Evolutionary conservation across 805 yeast species (phyloP), one percentile per base, ranked within the genome.

Genomic region (Monosporozyma unispora): DNA sequence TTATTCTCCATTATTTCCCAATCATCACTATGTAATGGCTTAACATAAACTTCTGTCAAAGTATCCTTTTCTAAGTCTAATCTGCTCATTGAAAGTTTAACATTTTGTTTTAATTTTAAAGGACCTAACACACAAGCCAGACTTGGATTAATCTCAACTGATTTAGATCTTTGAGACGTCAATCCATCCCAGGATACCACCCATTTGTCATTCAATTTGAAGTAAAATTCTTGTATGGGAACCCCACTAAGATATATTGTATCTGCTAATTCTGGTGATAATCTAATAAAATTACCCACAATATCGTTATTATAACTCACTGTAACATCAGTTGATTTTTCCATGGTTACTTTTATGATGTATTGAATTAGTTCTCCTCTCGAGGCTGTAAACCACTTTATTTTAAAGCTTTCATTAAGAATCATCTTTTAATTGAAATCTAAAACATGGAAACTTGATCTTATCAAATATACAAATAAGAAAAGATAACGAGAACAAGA

Each of bases 1-100:
- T 91, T 86, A 2, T 84, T 66, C 60, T 90, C 96, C 2, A 89
- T 85, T 25, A 87, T 70, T 55, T 90, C 97, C 97, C 97, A 91
- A 61, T 91, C 99, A 4, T 83, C 75, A 1, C 81, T 65, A 0
- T 87, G 74, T 18, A 77, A 67, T 0, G 98, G 98, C 58, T 87
- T 96, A 42, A 91, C 73, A 58, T 78, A 81, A 2, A 90, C 81
- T 3, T 80, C 78, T 5, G 73, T 70, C 0, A 88, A 79, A 14
- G 47, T 45, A 7, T 33, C 45, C 4, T 44, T 27, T 6, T 45
- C 47, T 16, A 50, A 19, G 6, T 19, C 57, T 38, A 52, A 60
- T 11, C 48, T 50, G 23, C 53, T 51, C 14, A 63, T 45, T 3
- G 38, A 37, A 19, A 61, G 38, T 18, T 50, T 50, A 2, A 56